Evolutionary conservation across 176 grass and related monocot genomes (phyloP), one percentile per base, ranked within the genome.

Genomic region (Tillandsia leiboldiana): DNA sequence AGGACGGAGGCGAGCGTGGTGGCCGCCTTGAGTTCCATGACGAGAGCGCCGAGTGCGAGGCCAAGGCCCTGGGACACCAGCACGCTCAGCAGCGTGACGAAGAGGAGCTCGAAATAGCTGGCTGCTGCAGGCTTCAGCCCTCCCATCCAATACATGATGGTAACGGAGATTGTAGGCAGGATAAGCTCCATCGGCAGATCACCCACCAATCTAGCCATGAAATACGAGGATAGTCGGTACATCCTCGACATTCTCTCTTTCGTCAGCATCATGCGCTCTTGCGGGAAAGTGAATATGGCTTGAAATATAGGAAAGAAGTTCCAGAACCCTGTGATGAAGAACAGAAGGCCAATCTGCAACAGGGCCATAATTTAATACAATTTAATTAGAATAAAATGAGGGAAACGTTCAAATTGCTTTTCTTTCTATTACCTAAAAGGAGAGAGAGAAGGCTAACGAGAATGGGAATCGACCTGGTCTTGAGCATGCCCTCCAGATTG

Each of bases 101-200:
- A 17, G 26, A 86, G 68, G 48, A 77, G 64, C 18, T 27, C 15
- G 54, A 73, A 51, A 69, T 73, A 86, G 68, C 53, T 80, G 22
- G 64, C 13, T 0, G 70, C 51, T 11, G 26, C 2, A 1, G 73
- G 68, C 12, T 77, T 86, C 2, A 86, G 69, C 50, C 78, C 67
- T 2, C 78, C 68, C 83, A 86, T 86, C 83, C 83, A 86, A 51
- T 86, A 86, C 2, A 50, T 68, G 13, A 86, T 86, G 11, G 73
- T 73, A 50, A 77, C 48, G 26, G 70, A 86, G 8, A 77, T n/a
- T 48, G 13, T 57, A 11, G 83, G 83, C 12, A 86, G 68, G 63
- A 81, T 65, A 51, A 86, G 83, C 52, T 81, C 83, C 73, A 81
- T 86, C 12, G 83, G 83, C 17, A 86, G 83, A 26, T 86, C 83